phyloP scores from a whole-genome alignment of 176 grass and related monocot genomes.

The Musa acuminata region DNA sequence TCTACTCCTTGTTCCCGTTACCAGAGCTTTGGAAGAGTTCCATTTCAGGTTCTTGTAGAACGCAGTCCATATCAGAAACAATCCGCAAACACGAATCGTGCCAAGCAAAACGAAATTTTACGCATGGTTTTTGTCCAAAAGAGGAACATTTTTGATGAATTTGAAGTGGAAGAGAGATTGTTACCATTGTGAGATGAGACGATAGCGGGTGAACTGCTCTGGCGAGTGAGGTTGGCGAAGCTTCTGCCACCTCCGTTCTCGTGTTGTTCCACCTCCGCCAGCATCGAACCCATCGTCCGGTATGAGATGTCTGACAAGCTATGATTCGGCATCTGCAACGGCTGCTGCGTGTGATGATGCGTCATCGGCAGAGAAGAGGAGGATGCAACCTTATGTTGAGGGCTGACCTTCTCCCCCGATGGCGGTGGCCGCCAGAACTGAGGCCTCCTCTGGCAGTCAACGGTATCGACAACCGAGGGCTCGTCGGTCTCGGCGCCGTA shows the following conservation, averaged over 20 bases:
- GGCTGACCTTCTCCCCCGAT: not conserved
- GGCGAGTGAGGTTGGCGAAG: conserved; percentile 42
- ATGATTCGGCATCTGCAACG: not conserved
- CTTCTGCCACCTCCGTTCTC: conserved; percentile 4
- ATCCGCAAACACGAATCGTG: not conserved
- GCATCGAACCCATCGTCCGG: not conserved
- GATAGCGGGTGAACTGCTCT: conserved; percentile 81
- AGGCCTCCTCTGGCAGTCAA: not conserved
- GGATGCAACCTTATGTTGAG: not conserved
- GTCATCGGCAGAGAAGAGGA: not conserved
- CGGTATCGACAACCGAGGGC: not conserved
- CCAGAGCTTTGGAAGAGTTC: not conserved
- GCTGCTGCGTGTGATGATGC: conserved; percentile 12
- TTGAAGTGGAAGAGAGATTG: conserved; percentile 6
- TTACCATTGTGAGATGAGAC: conserved; percentile 64
- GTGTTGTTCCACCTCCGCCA: conserved; percentile 37
- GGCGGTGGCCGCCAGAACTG: not conserved
- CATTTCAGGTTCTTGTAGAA: not conserved
- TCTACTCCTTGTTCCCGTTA: too few species aligned
- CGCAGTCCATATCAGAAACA: not conserved
- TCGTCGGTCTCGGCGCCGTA: not conserved
- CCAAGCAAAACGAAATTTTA: not conserved
- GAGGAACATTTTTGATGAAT: not conserved
- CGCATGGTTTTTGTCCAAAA: not conserved
- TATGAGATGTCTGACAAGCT: too few species aligned